Evolutionary conservation across 2,329 filamentous ascomycete species (phyloP).

Genomic region (Phaeosphaeriaceae sp.): DNA sequence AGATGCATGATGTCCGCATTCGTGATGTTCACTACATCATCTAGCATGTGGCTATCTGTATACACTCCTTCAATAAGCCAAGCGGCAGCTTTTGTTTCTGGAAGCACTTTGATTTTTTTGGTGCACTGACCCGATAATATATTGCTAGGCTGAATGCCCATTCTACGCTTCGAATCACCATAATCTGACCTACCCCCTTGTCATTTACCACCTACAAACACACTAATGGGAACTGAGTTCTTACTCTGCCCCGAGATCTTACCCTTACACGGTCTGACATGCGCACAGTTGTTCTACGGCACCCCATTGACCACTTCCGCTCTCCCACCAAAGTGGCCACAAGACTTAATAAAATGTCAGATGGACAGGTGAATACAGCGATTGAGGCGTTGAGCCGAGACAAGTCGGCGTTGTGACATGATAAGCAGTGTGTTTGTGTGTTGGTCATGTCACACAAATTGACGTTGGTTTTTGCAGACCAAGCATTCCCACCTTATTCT

Average conservation of each 20-base stretch:
- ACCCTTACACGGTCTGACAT: neutral
- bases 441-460: neutral
- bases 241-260: neutral
- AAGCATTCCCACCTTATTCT: neutral
- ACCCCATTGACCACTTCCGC: neutral
- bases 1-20: constrained; percentile 5
- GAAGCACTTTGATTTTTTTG: constrained; percentile 8
- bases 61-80: constrained; percentile 9
- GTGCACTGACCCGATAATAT: neutral
- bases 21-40: constrained; percentile 13
- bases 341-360: neutral
- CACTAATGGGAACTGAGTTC: neutral
- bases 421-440: neutral
- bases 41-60: constrained; percentile 13
- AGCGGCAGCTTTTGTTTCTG: constrained; percentile 13
- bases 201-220: neutral
- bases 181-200: neutral
- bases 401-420: neutral
- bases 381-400: neutral
- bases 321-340: neutral
- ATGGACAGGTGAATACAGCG: neutral
- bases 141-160: too few relatives aligned
- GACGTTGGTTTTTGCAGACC: constrained; percentile 1
- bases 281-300: neutral
- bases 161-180: neutral